Evolutionary conservation across 1,284 basidiomycete species (phyloP), one percentile per base, ranked within the genome.

Genomic region (Austroboletus niveus): DNA sequence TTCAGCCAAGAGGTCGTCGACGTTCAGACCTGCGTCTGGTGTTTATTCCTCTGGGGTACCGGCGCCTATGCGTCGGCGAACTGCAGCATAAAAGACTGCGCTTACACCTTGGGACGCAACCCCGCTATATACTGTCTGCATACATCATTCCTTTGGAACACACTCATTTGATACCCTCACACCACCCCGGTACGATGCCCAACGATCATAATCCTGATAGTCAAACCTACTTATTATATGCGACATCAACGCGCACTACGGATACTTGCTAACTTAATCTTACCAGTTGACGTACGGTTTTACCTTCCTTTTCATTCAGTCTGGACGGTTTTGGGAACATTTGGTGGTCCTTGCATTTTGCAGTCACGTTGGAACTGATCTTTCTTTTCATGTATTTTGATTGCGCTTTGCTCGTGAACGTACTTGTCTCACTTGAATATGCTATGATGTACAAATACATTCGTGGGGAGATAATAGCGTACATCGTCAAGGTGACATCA

Each of bases 121-220:
- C 42, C 15, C 49, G 40, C 45, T 60, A 34, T 47, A 34, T 52
- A 52, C 45, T 39, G 41, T 24, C 38, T 42, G 29, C 49, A 49
- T 45, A 52, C 52, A 44, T 39, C 54, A 52, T 42, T 63, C 64
- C 35, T 50, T 65, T 10, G 45, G 49, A 52, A 40, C 49, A 61
- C 66, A 51, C 51, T 70, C 66, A 58, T 66, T 70, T 56, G 55
- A 71, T 71, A 67, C 63, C 66, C 58, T 45, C 22, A 24, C 29
- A 29, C 43, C 55, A 30, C 51, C 50, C 41, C 44, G 50, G 52
- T 65, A 54, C 29, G 48, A 59, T 51, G 39, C 20, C 11, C 61
- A 54, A 49, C 31, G 42, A 51, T 55, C 39, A 55, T 31, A 52
- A 43, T 49, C 48, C 15, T 49, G 53, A 51, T 51, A 56, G 22